These are phyloP conservation scores for Helotiales sp. DNA, from an alignment of 2,329 filamentous ascomycete genomes.

Conservation along the genomic window DNA sequence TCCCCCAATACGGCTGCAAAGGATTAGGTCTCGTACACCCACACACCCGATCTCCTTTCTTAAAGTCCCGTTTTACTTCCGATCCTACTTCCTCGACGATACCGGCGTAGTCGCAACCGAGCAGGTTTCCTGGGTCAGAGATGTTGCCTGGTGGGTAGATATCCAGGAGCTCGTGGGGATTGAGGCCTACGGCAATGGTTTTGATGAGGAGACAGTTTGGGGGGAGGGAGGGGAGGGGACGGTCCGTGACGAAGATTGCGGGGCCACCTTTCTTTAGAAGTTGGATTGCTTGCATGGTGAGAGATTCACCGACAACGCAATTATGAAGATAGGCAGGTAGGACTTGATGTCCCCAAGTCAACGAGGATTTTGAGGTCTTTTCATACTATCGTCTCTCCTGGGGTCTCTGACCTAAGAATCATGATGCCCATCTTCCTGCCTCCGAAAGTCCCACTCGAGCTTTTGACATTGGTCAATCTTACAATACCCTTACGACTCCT, in stretches of 20 bases:
- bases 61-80: constrained; percentile 36
- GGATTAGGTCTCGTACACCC: constrained; percentile 37
- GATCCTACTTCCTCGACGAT: constrained; percentile 45
- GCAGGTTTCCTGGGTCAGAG: not conserved
- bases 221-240: constrained; percentile 1
- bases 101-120: constrained; percentile 45
- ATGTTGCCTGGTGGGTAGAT: constrained; percentile 1
- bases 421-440: no score
- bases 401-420: no score
- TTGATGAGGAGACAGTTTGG: not conserved
- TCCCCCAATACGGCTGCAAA: constrained; percentile 39
- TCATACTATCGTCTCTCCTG: no score
- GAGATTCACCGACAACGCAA: no score
- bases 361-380: no score
- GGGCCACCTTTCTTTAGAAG: constrained; percentile 3
- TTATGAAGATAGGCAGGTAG: no score
- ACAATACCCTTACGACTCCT: no score
- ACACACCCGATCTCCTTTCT: constrained; percentile 28
- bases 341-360: no score
- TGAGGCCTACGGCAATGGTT: not conserved
- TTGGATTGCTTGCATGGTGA: constrained; percentile 4
- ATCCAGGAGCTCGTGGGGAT: constrained; percentile 4
- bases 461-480: no score
- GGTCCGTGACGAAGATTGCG: not conserved
- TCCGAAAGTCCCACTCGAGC: no score